A percentile compares a stretch with the other conserved stretches of the same genome.
Conservation (phyloP, 2,329 filamentous ascomycete species). For the Kalaharituber pfeilii region DNA sequence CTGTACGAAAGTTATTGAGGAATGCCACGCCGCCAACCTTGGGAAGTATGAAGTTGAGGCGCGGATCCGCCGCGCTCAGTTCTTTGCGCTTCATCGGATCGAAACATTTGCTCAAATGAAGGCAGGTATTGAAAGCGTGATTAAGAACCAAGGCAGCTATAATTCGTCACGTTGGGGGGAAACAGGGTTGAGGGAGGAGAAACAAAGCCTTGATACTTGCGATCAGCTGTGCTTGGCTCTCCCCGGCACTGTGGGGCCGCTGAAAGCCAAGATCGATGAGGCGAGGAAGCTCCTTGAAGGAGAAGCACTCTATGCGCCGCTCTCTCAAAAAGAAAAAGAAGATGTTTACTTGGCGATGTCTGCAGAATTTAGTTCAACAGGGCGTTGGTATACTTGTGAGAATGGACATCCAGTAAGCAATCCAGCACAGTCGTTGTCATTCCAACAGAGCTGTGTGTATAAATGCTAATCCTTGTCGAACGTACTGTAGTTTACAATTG, state of each 20-base stretch:
- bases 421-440: too few relatives aligned
- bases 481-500: conserved; percentile 37
- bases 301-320: conserved; percentile 31
- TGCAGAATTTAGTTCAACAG: conserved; percentile 34
- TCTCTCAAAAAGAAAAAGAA: conserved; percentile 36
- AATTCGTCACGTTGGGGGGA: not conserved
- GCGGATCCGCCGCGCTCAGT: conserved; percentile 2
- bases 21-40: not conserved
- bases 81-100: conserved; percentile 1
- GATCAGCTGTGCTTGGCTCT: conserved; percentile 7
- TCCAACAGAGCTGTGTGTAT: too few relatives aligned
- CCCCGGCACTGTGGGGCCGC: conserved; percentile 14
- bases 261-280: conserved; percentile 33
- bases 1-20: not conserved
- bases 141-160: conserved; percentile 2
- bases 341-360: conserved; percentile 38
- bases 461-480: too few relatives aligned
- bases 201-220: conserved; percentile 8
- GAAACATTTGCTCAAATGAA: not conserved
- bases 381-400: conserved; percentile 41
- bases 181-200: not conserved
- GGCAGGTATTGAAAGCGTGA: not conserved
- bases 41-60: conserved; percentile 8
- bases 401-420: conserved; percentile 36
- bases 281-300: conserved; percentile 31